These are phyloP conservation scores for Boletus patriciae DNA, from an alignment of 768 basidiomycete genomes.

Conservation along the genomic window DNA sequence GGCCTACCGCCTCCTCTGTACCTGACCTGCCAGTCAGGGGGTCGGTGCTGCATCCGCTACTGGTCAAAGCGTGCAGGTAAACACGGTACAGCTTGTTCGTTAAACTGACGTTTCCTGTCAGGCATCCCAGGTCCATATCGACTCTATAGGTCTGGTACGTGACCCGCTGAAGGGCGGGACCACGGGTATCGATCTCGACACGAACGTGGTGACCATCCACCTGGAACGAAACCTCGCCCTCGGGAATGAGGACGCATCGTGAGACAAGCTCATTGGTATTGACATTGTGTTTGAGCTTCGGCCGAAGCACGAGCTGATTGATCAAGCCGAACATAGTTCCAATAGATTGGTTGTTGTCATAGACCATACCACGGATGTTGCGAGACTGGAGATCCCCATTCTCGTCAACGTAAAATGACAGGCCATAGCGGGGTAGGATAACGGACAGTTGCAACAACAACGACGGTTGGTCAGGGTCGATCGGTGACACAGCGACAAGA, in stretches of 20 bases:
- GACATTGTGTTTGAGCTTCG: slow-evolving; percentile 2
- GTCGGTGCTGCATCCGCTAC: too few species aligned
- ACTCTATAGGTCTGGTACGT: slow-evolving; percentile 31
- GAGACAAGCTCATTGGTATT: not conserved
- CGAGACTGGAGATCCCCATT: too few species aligned
- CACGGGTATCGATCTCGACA: not conserved
- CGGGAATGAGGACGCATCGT: slow-evolving; percentile 38
- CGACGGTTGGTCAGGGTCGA: too few species aligned
- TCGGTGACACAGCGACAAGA: slow-evolving; percentile 10
- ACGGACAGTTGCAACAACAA: too few species aligned
- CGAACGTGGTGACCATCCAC: slow-evolving; percentile 5
- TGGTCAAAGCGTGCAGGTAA: too few species aligned
- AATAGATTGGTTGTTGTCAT: not conserved
- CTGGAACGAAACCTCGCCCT: slow-evolving; percentile 22
- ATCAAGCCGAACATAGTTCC: slow-evolving; percentile 43
- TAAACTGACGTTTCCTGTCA: too few species aligned
- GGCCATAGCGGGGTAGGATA: too few species aligned
- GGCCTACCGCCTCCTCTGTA: slow-evolving; percentile 41
- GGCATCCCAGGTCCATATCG: slow-evolving; percentile 29
- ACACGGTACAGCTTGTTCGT: too few species aligned
- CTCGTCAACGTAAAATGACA: too few species aligned
- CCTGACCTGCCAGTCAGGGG: slow-evolving; percentile 42
- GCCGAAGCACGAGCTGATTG: slow-evolving; percentile 40
- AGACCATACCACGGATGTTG: too few species aligned
- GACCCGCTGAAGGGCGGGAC: not conserved